Evolutionary conservation across 495 filamentous ascomycete genomes (phyloP), one percentile per base, ranked within the genome.

Genomic region (Tuber calosporum): DNA sequence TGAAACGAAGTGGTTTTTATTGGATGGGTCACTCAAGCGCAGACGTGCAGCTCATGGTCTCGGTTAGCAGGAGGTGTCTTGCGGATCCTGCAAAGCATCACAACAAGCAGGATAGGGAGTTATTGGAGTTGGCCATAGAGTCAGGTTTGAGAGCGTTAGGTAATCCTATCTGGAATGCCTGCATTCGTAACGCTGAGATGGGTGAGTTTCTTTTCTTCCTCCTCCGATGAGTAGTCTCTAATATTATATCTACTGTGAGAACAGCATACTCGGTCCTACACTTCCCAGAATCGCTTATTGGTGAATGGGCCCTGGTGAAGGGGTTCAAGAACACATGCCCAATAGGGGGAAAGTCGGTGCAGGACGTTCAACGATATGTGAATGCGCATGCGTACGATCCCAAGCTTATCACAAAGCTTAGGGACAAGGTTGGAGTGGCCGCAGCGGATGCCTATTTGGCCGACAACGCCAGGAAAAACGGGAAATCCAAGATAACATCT

Each of bases 1-100:
- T 91, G 37, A 91, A 96, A 79, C 89, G 92, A n/a, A 91, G 91
- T 58, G 96, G 97, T 79, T 95, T 93, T 84, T 97, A 94, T 86
- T 86, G 84, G 0, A 90, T 90, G 13, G 93, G 93, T 45, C 93
- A 91, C 73, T 88, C 89, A 0, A 74, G 80, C 0, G 84, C 85
- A 19, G 88, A 94, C 74, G 85, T 96, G 7, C 68, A 80, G 7
- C 86, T 84, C 26, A 87, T 91, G 4, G 76, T 94, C 8, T 85
- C 91, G 22, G 87, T 87, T 66, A 89, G 90, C 15, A 82, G 85
- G 45, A 85, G 85, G 48, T 96, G 96, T 75, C 79, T 96, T 37
- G 82, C 83, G 68, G 84, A 88, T 36, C 82, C 83, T 34, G 84
- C 86, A 58, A 83, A 87, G 5, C 76, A 75, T 0, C 89, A 91